Conservation (phyloP, 1,284 basidiomycete genomes). For the Waitea zeae region DNA sequence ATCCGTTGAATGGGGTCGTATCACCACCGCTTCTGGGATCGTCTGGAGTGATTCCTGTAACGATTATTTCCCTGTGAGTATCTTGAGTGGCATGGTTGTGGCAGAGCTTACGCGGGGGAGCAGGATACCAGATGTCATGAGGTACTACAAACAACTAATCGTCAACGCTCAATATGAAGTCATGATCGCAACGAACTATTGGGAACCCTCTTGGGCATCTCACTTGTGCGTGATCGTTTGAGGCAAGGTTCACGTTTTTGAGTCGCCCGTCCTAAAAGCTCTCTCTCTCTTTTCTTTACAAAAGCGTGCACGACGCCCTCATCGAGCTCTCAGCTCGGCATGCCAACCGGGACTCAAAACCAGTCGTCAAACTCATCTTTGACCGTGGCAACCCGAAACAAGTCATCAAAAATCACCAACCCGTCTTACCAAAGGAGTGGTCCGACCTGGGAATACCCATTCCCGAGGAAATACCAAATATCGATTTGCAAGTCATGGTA, state of each 20-base stretch:
- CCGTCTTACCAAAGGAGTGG: conserved; percentile 31
- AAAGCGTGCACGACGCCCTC: conserved; percentile 32
- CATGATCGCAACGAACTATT: conserved; percentile 39
- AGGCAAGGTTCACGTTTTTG: too few relatives aligned
- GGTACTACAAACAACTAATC: conserved; percentile 33
- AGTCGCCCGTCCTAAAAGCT: neutral
- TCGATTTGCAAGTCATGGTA: conserved; percentile 34
- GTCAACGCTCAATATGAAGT: conserved; percentile 34
- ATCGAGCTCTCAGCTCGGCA: conserved; percentile 31
- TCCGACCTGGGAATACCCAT: conserved; percentile 36
- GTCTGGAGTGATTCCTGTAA: conserved; percentile 33
- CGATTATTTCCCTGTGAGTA: conserved; percentile 13
- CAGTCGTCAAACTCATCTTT: conserved; percentile 50
- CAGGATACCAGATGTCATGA: conserved; percentile 43
- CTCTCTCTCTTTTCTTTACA: conserved; percentile 26
- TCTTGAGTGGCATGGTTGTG: neutral
- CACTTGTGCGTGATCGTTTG: neutral
- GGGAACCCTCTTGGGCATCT: conserved; percentile 12
- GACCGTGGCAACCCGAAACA: conserved; percentile 48
- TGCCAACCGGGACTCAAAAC: conserved; percentile 17
- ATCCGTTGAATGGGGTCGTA: conserved; percentile 30
- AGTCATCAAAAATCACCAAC: conserved; percentile 34
- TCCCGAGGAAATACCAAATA: conserved; percentile 37
- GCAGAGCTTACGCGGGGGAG: conserved; percentile 10
- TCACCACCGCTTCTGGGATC: conserved; percentile 34